These are phyloP conservation scores for Primulina huaijiensis DNA, from an alignment of 257 asterid species.

Conservation along the genomic window DNA sequence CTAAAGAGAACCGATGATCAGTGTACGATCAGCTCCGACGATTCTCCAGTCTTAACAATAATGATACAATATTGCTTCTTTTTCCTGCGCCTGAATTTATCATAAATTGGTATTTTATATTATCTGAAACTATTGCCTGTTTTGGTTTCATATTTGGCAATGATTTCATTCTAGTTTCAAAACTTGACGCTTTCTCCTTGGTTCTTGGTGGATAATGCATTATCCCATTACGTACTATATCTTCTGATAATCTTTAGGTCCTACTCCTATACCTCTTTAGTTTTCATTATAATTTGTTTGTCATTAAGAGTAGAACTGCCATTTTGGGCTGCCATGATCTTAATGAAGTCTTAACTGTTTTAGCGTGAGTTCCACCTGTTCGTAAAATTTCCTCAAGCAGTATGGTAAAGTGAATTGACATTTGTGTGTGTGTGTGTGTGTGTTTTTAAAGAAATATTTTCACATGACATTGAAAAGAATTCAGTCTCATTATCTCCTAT, in stretches of 20 bases:
- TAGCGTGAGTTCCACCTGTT: slow-evolving; percentile 20
- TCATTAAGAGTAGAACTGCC: not conserved
- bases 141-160: not conserved
- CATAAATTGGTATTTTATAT: not conserved
- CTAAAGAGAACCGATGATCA: too few relatives aligned
- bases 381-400: slow-evolving; percentile 29
- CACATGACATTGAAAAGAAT: slow-evolving; percentile 10
- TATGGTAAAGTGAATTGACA: not conserved
- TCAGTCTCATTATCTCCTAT: slow-evolving; percentile 10
- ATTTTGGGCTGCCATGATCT: not conserved
- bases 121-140: not conserved
- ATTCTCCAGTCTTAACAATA: too few relatives aligned
- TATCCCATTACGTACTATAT: not conserved
- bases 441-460: too few relatives aligned
- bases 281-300: not conserved
- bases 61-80: too few relatives aligned
- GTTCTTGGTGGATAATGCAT: too few relatives aligned
- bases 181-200: not conserved
- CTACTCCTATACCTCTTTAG: not conserved
- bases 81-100: too few relatives aligned
- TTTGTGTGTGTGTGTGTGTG: not conserved
- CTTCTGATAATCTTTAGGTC: not conserved
- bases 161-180: not conserved
- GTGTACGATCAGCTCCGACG: too few relatives aligned
- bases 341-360: not conserved